Percentiles rank a stretch among this genome's conserved stretches.
phyloP scores from a whole-genome alignment of 2,329 filamentous ascomycete species.

The Ceratocystis papillata region DNA sequence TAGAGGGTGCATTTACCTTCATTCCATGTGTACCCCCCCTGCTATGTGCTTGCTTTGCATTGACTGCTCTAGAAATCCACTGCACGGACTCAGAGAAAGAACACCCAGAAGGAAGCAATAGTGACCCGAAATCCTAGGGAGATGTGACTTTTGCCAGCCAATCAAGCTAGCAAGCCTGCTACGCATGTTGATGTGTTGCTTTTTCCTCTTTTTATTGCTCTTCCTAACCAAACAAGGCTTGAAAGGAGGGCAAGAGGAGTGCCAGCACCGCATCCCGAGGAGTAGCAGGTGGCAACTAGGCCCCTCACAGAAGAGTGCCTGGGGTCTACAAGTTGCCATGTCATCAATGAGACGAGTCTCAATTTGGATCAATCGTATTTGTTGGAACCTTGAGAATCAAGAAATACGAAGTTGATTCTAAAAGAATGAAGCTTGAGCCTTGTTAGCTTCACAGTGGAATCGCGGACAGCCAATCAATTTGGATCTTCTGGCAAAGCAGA shows the following conservation, averaged over 20 bases:
- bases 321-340: not conserved
- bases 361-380: not conserved
- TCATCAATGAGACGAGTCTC: not conserved
- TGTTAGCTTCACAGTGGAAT: not conserved
- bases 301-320: not conserved
- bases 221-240: not conserved
- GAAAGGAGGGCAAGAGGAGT: not conserved
- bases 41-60: not conserved
- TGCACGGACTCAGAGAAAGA: conserved; percentile 5
- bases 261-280: not conserved
- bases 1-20: not conserved
- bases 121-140: not conserved
- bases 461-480: not conserved
- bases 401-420: not conserved
- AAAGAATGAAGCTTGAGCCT: not conserved
- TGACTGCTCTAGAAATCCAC: no score
- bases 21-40: not conserved
- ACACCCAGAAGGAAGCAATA: not conserved
- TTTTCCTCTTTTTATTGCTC: not conserved
- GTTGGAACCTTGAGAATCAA: not conserved
- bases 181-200: not conserved
- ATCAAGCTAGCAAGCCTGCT: not conserved
- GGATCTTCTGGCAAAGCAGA: not conserved
- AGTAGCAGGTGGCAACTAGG: not conserved
- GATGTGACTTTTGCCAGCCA: not conserved